Base-by-base conservation (phyloP, 2,329 filamentous ascomycete genomes). In the Zalaria obscura region DNA sequence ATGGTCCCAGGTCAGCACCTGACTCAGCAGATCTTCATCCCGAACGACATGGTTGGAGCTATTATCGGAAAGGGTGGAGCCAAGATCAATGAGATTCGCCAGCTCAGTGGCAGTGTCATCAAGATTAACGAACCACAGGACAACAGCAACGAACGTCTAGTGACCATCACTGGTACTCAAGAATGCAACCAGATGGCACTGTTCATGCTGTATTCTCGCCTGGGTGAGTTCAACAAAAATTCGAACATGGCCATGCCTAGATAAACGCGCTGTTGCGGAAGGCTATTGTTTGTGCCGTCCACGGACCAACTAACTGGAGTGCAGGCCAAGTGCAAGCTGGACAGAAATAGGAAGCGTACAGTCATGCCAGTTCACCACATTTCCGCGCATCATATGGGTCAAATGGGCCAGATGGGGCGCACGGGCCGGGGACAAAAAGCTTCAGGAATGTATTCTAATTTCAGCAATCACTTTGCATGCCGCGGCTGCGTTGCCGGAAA, bases 131-230 rank as follows among this genome's bases (percentile, higher is more conserved):
- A 98, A 62, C 91, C 91, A 1, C 91, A 95, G 62, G 91, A 96
- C 63, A 96, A 93, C 66, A 96, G 86, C 72, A 98, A 96, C 57
- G 91, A 98, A 69, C 81, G 91, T 48, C 70, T 98, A 45, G 91
- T 98, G 44, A 98, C 91, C 10, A 93, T 98, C 52, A 95, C 91
- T 2, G 91, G 91, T 49, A 96, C 91, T 4, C 87, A 93, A 55
- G 91, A 98, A 65, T 95, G 87, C 70, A 98, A 98, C 67, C 85
- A 94, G 57, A 96, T 98, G 88, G 91, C 91, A n/a, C 68, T 98
- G 42, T 98, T 96, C 67, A 95, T 98, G 88, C 76, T 98, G 42
- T 98, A 98, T 66, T 93, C 86, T 45, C 78, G 91, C 72, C 82
- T 98, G 61, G 91, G 91, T 94, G 57, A 66, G 72, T 66, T 49